Evolutionary conservation across 2,329 filamentous ascomycete species (phyloP), one percentile per base, ranked within the genome.

Genomic region (Talaromyces sp.): DNA sequence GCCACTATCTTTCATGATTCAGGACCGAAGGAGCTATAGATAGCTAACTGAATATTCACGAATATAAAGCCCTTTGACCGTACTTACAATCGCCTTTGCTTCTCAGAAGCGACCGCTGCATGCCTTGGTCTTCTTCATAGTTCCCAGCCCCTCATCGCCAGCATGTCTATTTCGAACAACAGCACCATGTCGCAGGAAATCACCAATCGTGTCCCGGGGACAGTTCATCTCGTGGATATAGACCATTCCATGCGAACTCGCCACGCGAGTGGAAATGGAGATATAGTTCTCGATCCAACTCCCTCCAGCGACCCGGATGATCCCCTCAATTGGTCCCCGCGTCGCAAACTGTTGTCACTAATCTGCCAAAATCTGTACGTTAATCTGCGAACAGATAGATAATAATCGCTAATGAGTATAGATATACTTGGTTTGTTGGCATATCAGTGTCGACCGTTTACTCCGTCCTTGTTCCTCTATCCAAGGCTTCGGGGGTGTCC

Each of bases 301-400:
- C 78, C 78, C 0, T 78, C 75, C 1, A 63, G 66, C 40, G 75
- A 80, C 60, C 76, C 75, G 1, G 75, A 79, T 56, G 77, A 80
- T 61, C 77, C 77, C 11, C 64, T 79, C 51, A 78, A 78, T 48
- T 79, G 77, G 77, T 69, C 72, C 4, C 51, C 56, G 17, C 33
- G 56, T 21, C 50, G 77, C 40, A 79, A 79, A 60, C 53, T 72
- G 5, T 57, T 78, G 21, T 76, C 76, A 1, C 75, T 74, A 1
- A 66, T 72, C 5, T 77, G 73, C 58, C 73, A 74, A 53, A 76
- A 73, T 62, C 69, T 78, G 61, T 75, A 56, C 62, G 73, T 67
- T 5, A 25, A 4, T 39, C 10, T 9, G 5, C 13, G 35, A 15
- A 48, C 2, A 46, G 28, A 46, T 9, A 13, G 11, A 15, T 19